These are phyloP conservation scores for Durio zibethinus DNA, from an alignment of 345 rosid genomes.

Conservation along the genomic window DNA sequence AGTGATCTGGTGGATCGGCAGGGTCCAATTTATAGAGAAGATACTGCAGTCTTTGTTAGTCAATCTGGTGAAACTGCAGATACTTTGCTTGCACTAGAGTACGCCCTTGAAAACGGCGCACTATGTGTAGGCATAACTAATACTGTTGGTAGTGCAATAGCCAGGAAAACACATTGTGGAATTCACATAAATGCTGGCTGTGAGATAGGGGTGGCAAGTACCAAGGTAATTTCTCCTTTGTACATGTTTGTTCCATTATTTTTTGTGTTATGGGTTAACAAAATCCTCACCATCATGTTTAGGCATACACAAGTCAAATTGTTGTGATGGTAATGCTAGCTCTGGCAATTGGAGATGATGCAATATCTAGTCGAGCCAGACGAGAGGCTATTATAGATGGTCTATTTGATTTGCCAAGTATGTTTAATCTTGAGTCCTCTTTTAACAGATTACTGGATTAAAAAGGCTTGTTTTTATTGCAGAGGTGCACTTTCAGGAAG, in stretches of 20 bases:
- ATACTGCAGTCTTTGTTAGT: conserved; percentile 89
- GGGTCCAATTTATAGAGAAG: conserved; percentile 94
- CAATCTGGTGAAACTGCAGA: conserved; percentile 99
- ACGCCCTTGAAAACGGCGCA: conserved; percentile 78
- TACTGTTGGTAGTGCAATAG: conserved; percentile 95
- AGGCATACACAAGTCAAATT: conserved; percentile 99
- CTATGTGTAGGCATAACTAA: conserved; percentile 91
- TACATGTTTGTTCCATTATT: not conserved
- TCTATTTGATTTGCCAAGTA: conserved; percentile 87
- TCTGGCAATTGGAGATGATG: conserved; percentile 81
- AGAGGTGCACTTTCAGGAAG: not conserved
- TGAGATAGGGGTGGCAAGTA: conserved; percentile 97
- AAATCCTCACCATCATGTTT: conserved; percentile 2
- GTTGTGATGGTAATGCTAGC: conserved; percentile 98
- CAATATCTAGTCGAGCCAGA: conserved; percentile 71
- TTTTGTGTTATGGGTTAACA: conserved; percentile 5
- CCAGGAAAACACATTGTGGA: conserved; percentile 88
- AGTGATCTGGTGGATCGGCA: conserved; percentile 88
- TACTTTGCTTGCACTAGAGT: conserved; percentile 71
- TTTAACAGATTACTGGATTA: not conserved
- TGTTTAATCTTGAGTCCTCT: conserved; percentile 20
- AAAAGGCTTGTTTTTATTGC: not conserved
- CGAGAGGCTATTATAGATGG: conserved; percentile 91
- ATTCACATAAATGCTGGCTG: conserved; percentile 93
- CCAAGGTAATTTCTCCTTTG: conserved; percentile 54